Conservation (phyloP, 2,329 filamentous ascomycete genomes). For the Paraconiothyrium brasiliense region DNA sequence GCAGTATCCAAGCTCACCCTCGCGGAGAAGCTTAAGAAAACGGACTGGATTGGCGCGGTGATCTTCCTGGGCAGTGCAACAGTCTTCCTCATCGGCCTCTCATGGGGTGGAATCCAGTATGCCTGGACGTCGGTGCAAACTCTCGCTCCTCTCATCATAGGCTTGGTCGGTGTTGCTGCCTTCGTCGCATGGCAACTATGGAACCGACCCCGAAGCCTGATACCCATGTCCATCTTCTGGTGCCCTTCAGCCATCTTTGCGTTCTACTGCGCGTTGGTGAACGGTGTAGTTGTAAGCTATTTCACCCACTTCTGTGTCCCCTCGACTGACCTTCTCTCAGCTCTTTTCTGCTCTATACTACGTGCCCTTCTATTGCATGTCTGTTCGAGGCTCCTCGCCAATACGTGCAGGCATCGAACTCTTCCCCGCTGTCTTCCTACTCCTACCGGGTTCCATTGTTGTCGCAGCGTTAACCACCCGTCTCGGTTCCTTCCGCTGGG, state of each 20-base stretch:
- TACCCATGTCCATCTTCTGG: constrained; percentile 51
- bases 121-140: constrained; percentile 53
- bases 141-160: constrained; percentile 51
- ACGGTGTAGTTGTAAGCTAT: constrained; percentile 55
- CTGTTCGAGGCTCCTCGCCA: constrained; percentile 45
- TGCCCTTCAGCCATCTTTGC: constrained; percentile 48
- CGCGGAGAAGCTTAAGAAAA: constrained; percentile 34
- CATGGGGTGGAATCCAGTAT: constrained; percentile 54
- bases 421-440: constrained; percentile 47
- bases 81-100: constrained; percentile 53
- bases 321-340: constrained; percentile 31
- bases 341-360: constrained; percentile 56
- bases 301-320: background rate
- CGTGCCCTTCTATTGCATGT: constrained; percentile 53
- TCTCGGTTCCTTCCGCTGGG: constrained; percentile 49
- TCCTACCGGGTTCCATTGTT: constrained; percentile 38
- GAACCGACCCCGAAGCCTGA: constrained; percentile 47
- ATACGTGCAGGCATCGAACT: constrained; percentile 51
- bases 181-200: constrained; percentile 50
- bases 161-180: constrained; percentile 39
- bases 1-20: constrained; percentile 27
- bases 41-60: constrained; percentile 56
- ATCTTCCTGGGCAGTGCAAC: constrained; percentile 52
- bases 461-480: constrained; percentile 36
- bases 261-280: constrained; percentile 53